Percentiles rank a stretch among this genome's conserved stretches.
Conservation (phyloP, 2,329 filamentous ascomycete species). For the Lasiodiplodia sp. region DNA sequence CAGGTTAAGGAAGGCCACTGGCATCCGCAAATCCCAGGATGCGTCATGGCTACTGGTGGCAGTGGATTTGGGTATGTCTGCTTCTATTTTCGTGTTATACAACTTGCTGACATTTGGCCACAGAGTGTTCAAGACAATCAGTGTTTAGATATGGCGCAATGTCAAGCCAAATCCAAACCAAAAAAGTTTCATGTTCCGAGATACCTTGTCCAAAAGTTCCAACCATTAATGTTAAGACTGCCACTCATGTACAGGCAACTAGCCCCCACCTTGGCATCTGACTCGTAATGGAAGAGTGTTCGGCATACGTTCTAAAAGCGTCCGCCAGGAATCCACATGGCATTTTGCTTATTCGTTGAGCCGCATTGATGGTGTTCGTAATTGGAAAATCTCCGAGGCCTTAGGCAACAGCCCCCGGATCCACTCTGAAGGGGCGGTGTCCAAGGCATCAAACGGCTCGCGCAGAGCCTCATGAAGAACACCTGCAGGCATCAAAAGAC, state of each 20-base stretch:
- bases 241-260: not conserved
- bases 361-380: not conserved
- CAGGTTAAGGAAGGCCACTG: conserved; percentile 96
- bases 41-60: conserved; percentile 87
- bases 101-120: conserved; percentile 32
- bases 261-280: conserved; percentile 8
- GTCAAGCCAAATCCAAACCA: not conserved
- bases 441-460: not conserved
- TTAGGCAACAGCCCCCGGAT: not conserved
- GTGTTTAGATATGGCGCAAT: conserved; percentile 39
- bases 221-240: conserved; percentile 9
- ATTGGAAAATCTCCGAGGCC: not conserved
- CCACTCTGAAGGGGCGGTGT: conserved; percentile 5
- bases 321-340: not conserved
- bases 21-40: conserved; percentile 94
- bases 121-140: conserved; percentile 51
- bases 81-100: not conserved
- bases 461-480: not conserved
- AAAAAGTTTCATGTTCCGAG: conserved; percentile 26
- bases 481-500: not conserved
- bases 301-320: conserved; percentile 2
- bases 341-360: not conserved
- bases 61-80: conserved; percentile 73
- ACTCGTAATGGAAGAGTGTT: not conserved
- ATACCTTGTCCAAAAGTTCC: conserved; percentile 25